Percentiles rank a stretch among this genome's conserved stretches.
These are phyloP conservation scores for Marsdenia floribunda DNA, from an alignment of 257 asterid genomes.

Conservation along the genomic window DNA sequence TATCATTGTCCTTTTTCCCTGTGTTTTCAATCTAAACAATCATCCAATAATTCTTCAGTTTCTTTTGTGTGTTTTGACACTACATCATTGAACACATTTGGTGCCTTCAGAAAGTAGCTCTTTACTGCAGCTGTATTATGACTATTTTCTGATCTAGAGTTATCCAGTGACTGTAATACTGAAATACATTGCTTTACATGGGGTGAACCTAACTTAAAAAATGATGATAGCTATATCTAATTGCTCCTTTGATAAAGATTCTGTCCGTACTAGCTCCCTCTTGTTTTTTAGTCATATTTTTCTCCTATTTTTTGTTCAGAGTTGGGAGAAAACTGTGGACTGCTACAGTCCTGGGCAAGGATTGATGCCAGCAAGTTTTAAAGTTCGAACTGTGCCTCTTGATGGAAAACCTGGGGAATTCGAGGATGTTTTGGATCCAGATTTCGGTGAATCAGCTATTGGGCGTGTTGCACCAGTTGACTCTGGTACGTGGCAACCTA, in stretches of 20 bases:
- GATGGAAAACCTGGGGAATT: conserved; percentile 55
- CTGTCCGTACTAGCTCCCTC: not conserved
- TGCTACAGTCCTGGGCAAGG: conserved; percentile 82
- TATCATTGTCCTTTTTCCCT: not conserved
- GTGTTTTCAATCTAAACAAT: not conserved
- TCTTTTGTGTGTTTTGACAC: not conserved
- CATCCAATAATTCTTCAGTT: not conserved
- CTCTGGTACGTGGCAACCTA: conserved; percentile 43
- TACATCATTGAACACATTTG: not conserved
- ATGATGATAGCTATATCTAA: not conserved
- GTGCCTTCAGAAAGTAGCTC: not conserved
- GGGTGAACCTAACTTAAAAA: not conserved
- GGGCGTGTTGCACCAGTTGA: conserved; percentile 93
- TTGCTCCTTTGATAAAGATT: not conserved
- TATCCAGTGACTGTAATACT: too few species aligned
- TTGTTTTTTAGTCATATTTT: not conserved
- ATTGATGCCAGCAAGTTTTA: conserved; percentile 82
- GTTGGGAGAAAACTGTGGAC: conserved; percentile 86
- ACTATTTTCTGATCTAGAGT: not conserved
- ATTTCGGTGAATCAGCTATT: conserved; percentile 81
- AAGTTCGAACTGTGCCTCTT: conserved; percentile 52
- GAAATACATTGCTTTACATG: not conserved
- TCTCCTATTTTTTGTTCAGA: conserved; percentile 28
- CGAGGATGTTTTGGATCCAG: conserved; percentile 71
- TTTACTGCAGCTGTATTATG: not conserved